Evolutionary conservation across 1,139 yeast genomes (phyloP).

Genomic region (Zygoascus meyerae): DNA sequence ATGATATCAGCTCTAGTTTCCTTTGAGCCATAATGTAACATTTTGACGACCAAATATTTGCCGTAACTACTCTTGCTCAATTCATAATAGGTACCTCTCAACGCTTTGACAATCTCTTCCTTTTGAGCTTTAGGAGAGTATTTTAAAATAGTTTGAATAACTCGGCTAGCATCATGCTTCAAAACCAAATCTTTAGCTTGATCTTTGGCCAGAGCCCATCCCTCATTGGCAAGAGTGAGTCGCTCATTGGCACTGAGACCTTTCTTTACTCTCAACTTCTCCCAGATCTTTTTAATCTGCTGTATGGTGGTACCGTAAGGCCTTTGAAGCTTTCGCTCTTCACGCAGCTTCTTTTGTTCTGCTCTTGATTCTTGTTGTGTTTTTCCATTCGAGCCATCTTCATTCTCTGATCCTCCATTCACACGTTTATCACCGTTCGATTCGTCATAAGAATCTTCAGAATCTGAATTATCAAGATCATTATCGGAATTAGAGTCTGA

Average conservation of each 20-base stretch:
- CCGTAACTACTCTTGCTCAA: slow-evolving; percentile 93
- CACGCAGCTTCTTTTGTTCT: slow-evolving; percentile 71
- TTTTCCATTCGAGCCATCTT: slow-evolving; percentile 30
- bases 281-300: slow-evolving; percentile 86
- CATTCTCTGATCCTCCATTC: slow-evolving; percentile 12
- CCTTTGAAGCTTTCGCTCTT: slow-evolving; percentile 81
- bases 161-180: slow-evolving; percentile 96
- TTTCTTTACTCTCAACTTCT: slow-evolving; percentile 76
- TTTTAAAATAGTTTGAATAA: slow-evolving; percentile 88
- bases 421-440: slow-evolving; percentile 13
- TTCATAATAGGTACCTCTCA: slow-evolving; percentile 72
- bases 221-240: slow-evolving; percentile 72
- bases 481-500: slow-evolving; percentile 4
- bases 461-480: slow-evolving; percentile 4
- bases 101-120: slow-evolving; percentile 57
- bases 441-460: slow-evolving; percentile 10
- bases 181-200: slow-evolving; percentile 77
- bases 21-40: slow-evolving; percentile 87
- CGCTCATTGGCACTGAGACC: slow-evolving; percentile 75
- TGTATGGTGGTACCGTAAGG: slow-evolving; percentile 83
- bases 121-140: slow-evolving; percentile 78
- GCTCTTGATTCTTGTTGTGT: slow-evolving; percentile 45
- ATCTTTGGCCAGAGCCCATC: slow-evolving; percentile 77
- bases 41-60: slow-evolving; percentile 80
- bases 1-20: slow-evolving; percentile 69